Evolutionary conservation across 768 basidiomycete species (phyloP).

Genomic region (Mycena venus): DNA sequence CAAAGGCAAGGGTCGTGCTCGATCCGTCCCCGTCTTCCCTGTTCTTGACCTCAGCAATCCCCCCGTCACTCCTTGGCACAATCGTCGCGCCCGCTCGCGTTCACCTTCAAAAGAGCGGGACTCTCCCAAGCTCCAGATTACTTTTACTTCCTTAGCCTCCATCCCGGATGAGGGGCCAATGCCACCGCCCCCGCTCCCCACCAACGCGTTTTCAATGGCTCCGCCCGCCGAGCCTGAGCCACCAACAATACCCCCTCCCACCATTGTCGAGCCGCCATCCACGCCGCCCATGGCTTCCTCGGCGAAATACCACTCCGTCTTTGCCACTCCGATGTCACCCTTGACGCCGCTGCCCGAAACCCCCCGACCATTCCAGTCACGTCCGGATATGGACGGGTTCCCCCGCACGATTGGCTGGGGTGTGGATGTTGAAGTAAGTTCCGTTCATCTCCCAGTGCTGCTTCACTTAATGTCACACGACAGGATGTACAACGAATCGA

Average conservation of each 20-base stretch:
- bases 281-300: conserved; percentile 41
- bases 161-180: conserved; percentile 44
- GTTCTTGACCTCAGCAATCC: conserved; percentile 59
- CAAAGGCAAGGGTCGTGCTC: conserved; percentile 52
- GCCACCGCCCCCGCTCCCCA: conserved; percentile 17
- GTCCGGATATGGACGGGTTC: conserved; percentile 35
- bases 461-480: background rate
- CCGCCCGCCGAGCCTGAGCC: background rate
- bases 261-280: conserved; percentile 33
- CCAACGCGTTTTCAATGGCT: background rate
- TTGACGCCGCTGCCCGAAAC: conserved; percentile 68
- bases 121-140: conserved; percentile 41
- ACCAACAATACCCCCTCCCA: background rate
- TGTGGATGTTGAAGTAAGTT: conserved; percentile 26
- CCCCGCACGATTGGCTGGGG: conserved; percentile 41
- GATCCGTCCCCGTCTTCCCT: conserved; percentile 60
- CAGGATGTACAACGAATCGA: conserved; percentile 27
- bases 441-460: background rate
- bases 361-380: conserved; percentile 44
- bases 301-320: background rate
- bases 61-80: conserved; percentile 56
- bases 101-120: conserved; percentile 60
- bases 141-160: conserved; percentile 42
- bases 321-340: conserved; percentile 51
- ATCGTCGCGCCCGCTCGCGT: conserved; percentile 51